Base-by-base conservation (phyloP, 768 basidiomycete species). In the Mycena kentingensis region DNA sequence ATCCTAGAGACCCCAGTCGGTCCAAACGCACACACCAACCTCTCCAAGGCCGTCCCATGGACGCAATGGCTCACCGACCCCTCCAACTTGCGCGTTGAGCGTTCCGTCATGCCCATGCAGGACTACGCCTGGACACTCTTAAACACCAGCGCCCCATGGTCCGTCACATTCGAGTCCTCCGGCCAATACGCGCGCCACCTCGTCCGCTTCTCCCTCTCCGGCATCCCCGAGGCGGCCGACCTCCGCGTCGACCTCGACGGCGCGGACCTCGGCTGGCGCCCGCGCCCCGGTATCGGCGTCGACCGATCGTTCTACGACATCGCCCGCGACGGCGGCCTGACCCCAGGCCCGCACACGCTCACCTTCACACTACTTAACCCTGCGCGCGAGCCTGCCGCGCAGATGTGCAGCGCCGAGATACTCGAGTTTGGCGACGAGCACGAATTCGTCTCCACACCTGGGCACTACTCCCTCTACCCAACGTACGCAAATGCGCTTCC, bases 241-340 rank as follows among this genome's bases (percentile, higher is more conserved):
- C 67, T 91, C 16, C 71, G 57, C 3, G 78, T 90, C 4, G 73
- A 74, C 49, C 65, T 91, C 18, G 88, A 91, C 61, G 87, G 80
- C 2, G 55, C 64, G 3, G 76, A 84, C 55, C 71, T 92, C 2
- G 67, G 58, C 2, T 91, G 89, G 89, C 63, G 52, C 16, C 83
- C 84, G 2, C 74, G 74, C 43, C 58, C 63, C 11, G 77, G 72
- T 41, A 80, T 90, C 36, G 86, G 84, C 13, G 55, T 83, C 15
- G 89, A 90, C 63, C 75, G 89, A 22, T 90, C 87, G 85, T 85
- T 85, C 63, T 90, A 92, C 61, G 83, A 88, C 50, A 69, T 88
- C 24, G 60, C 74, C 51, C 67, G 70, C 4, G 63, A 76, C 13
- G 62, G 61, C 0, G 60, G 69, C 11, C 63, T 91, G 43, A 55